These are phyloP conservation scores for Penicillium sp. DNA, from an alignment of 2,329 filamentous ascomycete species.

Conservation along the genomic window DNA sequence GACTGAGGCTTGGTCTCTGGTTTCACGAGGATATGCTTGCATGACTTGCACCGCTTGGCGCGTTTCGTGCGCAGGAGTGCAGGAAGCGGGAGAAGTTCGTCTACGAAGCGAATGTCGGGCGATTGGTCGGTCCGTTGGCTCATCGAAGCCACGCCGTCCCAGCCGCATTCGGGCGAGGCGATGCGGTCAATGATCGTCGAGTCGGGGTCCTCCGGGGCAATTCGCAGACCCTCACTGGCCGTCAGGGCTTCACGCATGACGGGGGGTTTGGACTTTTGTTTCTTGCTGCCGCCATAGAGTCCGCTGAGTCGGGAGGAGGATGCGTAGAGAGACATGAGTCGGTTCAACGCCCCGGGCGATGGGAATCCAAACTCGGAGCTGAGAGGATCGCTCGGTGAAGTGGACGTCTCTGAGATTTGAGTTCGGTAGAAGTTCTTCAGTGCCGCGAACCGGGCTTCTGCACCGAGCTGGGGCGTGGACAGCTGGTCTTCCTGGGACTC, in stretches of 20 bases:
- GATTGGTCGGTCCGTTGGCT: conserved; percentile 49
- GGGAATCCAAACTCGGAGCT: conserved; percentile 51
- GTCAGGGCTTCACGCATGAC: conserved; percentile 75
- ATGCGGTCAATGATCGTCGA: conserved; percentile 56
- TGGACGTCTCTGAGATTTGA: conserved; percentile 62
- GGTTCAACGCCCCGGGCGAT: conserved; percentile 74
- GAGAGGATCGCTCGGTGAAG: conserved; percentile 47
- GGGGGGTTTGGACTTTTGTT: conserved; percentile 60
- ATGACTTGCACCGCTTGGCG: conserved; percentile 85
- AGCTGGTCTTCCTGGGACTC: conserved; percentile 31
- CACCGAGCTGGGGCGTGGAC: conserved; percentile 42
- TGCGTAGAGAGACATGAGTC: conserved; percentile 89
- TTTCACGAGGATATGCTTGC: conserved; percentile 90
- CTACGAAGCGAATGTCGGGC: conserved; percentile 55
- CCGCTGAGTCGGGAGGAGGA: conserved; percentile 48
- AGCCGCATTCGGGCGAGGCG: conserved; percentile 48
- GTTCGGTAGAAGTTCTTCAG: conserved; percentile 75
- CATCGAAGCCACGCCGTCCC: conserved; percentile 56
- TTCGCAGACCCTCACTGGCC: conserved; percentile 63
- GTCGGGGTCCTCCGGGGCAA: conserved; percentile 56
- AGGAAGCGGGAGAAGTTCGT: conserved; percentile 73
- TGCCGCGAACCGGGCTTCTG: conserved; percentile 66
- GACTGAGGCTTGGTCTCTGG: conserved; percentile 86
- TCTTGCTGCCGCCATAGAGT: conserved; percentile 52
- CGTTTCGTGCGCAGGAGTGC: conserved; percentile 84